A percentile compares a stretch with the other conserved stretches of the same genome.
Evolutionary conservation across 1,139 yeast species (phyloP).

Genomic region (Groenewaldozyma sp.): DNA sequence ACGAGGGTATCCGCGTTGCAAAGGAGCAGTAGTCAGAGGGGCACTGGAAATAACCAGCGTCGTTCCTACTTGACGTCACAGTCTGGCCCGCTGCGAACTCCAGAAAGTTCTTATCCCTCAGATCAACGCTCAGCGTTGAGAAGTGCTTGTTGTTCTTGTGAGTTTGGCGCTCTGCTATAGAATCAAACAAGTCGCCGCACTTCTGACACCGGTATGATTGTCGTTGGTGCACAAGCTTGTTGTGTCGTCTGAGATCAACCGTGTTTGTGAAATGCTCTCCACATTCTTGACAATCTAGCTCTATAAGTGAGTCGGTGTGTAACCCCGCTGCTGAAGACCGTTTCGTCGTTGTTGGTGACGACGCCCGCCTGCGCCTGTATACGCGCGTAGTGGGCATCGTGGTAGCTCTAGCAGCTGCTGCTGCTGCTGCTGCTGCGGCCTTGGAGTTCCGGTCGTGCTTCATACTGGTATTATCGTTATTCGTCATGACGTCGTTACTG

Average conservation of each 20-base stretch:
- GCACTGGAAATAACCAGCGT: slow-evolving; percentile 20
- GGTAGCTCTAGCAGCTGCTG: neutral
- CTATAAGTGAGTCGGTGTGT: neutral
- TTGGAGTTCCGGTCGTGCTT: too few relatives aligned
- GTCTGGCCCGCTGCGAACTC: slow-evolving; percentile 17
- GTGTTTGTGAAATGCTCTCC: slow-evolving; percentile 15
- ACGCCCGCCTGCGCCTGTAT: neutral
- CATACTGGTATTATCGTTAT: too few relatives aligned
- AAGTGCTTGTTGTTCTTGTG: slow-evolving; percentile 25
- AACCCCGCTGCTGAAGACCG: neutral
- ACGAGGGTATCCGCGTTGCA: slow-evolving; percentile 22
- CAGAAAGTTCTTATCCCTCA: slow-evolving; percentile 17
- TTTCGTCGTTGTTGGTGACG: neutral
- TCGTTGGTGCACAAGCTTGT: slow-evolving; percentile 18
- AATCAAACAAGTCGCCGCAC: slow-evolving; percentile 22
- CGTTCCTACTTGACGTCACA: slow-evolving; percentile 18
- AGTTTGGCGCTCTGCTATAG: slow-evolving; percentile 24
- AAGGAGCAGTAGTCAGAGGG: slow-evolving; percentile 22
- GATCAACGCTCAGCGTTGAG: slow-evolving; percentile 16
- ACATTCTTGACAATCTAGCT: slow-evolving; percentile 17
- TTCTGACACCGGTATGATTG: slow-evolving; percentile 23
- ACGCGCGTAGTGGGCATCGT: too few relatives aligned
- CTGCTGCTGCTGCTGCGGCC: neutral
- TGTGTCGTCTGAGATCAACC: slow-evolving; percentile 21
- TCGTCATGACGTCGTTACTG: too few relatives aligned